Evolutionary conservation across 345 rosid genomes (phyloP).

Genomic region (Eucalyptus cloeziana): DNA sequence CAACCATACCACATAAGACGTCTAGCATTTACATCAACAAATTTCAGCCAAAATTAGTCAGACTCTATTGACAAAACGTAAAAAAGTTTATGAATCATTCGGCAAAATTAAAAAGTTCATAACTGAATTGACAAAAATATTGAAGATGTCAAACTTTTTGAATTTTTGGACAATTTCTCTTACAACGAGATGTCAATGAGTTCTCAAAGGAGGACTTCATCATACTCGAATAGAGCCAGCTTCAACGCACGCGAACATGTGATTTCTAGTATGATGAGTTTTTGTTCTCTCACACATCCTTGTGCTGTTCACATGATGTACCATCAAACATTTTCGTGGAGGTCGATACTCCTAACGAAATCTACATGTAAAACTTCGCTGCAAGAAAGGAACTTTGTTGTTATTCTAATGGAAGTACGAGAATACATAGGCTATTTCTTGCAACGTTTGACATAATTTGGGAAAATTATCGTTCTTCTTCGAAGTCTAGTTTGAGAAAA

Average conservation of each 20-base stretch:
- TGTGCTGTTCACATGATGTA: not conserved
- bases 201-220: not conserved
- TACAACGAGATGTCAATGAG: not conserved
- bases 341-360: not conserved
- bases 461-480: not conserved
- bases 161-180: not conserved
- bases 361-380: not conserved
- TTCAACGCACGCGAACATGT: not conserved
- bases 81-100: not conserved
- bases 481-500: not conserved
- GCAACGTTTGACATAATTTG: not conserved
- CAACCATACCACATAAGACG: not conserved
- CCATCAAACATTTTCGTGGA: not conserved
- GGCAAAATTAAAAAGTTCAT: not conserved
- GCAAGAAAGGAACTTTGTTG: not conserved
- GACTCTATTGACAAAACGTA: not conserved
- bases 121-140: fast-evolving
- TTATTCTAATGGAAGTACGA: not conserved
- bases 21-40: not conserved
- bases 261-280: not conserved
- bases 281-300: not conserved
- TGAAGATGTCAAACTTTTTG: not conserved
- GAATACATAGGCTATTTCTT: not conserved
- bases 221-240: not conserved
- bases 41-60: not conserved